Evolutionary conservation across 2,329 filamentous ascomycete genomes (phyloP).

Genomic region (Huntiella abstrusa): DNA sequence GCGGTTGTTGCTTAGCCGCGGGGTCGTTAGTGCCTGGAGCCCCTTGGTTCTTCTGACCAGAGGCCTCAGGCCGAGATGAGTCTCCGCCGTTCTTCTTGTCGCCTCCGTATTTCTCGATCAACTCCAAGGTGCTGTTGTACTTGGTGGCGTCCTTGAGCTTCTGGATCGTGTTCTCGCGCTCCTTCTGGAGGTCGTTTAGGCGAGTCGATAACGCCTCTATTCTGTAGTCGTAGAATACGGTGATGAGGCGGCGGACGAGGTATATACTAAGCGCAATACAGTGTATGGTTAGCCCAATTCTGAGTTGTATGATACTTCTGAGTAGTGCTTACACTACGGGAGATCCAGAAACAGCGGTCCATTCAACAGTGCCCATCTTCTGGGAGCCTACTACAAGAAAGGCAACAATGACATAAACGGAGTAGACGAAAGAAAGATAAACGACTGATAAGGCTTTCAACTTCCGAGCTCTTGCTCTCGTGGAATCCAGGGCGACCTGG

Average conservation of each 20-base stretch:
- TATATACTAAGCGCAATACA: constrained; percentile 46
- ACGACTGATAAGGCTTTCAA: constrained; percentile 75
- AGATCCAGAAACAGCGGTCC: constrained; percentile 56
- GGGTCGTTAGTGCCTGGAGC: background rate
- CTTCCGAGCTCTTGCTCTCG: constrained; percentile 54
- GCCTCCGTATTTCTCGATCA: constrained; percentile 83
- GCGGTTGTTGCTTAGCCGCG: background rate
- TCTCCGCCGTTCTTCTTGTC: background rate
- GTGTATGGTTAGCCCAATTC: background rate
- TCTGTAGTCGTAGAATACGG: constrained; percentile 63
- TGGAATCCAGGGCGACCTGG: constrained; percentile 52
- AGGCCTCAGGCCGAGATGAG: background rate
- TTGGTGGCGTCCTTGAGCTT: constrained; percentile 88
- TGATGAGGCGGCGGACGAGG: constrained; percentile 44
- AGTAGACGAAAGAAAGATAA: constrained; percentile 78
- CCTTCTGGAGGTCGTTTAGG: constrained; percentile 56
- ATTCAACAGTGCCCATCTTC: constrained; percentile 60
- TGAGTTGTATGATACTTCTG: background rate
- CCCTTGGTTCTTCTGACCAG: background rate
- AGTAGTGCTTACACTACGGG: constrained; percentile 47
- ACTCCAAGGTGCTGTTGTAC: constrained; percentile 82
- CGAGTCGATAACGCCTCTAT: constrained; percentile 49
- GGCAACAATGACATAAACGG: constrained; percentile 67
- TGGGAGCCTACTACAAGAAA: constrained; percentile 69
- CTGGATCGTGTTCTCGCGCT: constrained; percentile 75